Conservation (phyloP, 2,329 filamentous ascomycete genomes). For the Tolypocladium album region DNA sequence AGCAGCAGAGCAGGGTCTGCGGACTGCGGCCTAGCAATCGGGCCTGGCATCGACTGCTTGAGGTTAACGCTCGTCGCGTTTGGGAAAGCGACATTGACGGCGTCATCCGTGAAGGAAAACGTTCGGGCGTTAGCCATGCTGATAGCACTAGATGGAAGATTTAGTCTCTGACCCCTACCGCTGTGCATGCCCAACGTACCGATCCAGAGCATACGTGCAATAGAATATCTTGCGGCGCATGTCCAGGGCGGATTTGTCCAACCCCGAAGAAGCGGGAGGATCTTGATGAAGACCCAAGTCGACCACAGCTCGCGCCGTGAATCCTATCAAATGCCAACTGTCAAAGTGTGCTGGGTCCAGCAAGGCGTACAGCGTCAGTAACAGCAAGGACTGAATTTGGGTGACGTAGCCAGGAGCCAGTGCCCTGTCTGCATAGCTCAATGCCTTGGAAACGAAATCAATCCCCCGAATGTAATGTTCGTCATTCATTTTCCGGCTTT, state of each 20-base stretch:
- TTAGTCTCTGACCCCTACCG: slow-evolving; percentile 8
- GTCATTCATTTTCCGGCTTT: slow-evolving; percentile 60
- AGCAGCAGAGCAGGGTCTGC: slow-evolving; percentile 65
- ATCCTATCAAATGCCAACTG: slow-evolving; percentile 87
- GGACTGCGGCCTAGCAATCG: slow-evolving; percentile 33
- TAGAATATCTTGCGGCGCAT: slow-evolving; percentile 77
- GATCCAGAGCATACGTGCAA: slow-evolving; percentile 81
- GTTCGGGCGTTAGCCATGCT: slow-evolving; percentile 80
- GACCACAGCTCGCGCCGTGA: slow-evolving; percentile 75
- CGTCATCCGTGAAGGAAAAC: slow-evolving; percentile 90
- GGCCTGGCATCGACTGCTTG: slow-evolving; percentile 28
- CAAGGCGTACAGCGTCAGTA: slow-evolving; percentile 83
- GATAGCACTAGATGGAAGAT: slow-evolving; percentile 49
- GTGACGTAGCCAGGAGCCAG: slow-evolving; percentile 74
- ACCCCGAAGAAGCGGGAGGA: slow-evolving; percentile 57
- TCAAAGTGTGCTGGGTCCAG: slow-evolving; percentile 87
- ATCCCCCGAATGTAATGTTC: slow-evolving; percentile 48
- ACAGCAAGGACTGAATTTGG: slow-evolving; percentile 77
- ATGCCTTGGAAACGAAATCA: slow-evolving; percentile 49
- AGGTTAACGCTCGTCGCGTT: slow-evolving; percentile 32
- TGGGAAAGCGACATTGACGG: slow-evolving; percentile 71
- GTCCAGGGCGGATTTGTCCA: slow-evolving; percentile 61
- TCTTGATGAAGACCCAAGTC: slow-evolving; percentile 93
- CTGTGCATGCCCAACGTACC: slow-evolving; percentile 36
- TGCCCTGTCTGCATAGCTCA: slow-evolving; percentile 71